These are phyloP conservation scores for Fusarium fujikuroi DNA, from an alignment of 2,329 filamentous ascomycete genomes.

Conservation along the genomic window DNA sequence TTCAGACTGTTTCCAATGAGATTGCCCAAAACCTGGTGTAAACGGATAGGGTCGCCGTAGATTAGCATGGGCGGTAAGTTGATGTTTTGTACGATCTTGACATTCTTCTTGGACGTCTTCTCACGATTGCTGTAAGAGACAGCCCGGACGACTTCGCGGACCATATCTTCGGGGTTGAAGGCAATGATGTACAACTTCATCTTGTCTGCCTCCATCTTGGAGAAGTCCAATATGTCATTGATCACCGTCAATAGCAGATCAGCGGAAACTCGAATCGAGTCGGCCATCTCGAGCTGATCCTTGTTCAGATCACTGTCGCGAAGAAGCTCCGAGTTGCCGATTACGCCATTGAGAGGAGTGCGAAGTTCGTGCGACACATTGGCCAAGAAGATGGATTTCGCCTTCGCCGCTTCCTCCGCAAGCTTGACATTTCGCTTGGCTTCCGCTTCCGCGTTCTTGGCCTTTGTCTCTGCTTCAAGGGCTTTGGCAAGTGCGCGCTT, in stretches of 20 bases:
- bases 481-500: constrained; percentile 79
- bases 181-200: constrained; percentile 82
- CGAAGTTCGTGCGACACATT: constrained; percentile 85
- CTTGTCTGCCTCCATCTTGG: constrained; percentile 89
- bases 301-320: constrained; percentile 78
- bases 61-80: constrained; percentile 78
- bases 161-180: constrained; percentile 74
- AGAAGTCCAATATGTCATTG: constrained; percentile 96
- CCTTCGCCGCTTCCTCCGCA: constrained; percentile 84
- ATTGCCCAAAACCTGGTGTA: constrained; percentile 80
- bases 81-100: constrained; percentile 76
- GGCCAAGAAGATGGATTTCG: constrained; percentile 82
- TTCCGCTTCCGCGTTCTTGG: constrained; percentile 79
- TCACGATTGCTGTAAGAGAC: constrained; percentile 74
- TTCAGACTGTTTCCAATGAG: constrained; percentile 94
- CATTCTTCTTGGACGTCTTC: constrained; percentile 70
- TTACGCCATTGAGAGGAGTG: constrained; percentile 87
- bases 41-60: constrained; percentile 72
- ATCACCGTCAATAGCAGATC: constrained; percentile 91
- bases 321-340: constrained; percentile 87
- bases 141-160: constrained; percentile 73
- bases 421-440: constrained; percentile 83
- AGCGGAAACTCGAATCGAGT: constrained; percentile 86
- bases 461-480: constrained; percentile 77
- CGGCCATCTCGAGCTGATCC: constrained; percentile 86